Conservation (phyloP, 805 yeast genomes). For the Lachancea dasiensis region DNA sequence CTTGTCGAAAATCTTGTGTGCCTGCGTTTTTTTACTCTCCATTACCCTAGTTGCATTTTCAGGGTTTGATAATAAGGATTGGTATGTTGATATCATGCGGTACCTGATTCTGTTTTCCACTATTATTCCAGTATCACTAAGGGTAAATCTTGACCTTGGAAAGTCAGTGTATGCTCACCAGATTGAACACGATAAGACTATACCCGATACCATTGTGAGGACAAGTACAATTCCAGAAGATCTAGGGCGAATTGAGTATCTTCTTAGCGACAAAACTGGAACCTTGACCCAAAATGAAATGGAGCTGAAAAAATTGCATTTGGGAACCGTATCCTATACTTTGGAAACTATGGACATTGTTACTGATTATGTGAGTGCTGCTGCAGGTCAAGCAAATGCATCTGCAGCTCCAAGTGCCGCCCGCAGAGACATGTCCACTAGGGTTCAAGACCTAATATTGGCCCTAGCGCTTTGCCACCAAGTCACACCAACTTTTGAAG, state of each 20-base stretch:
- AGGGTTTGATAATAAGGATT: constrained; percentile 58
- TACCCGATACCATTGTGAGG: constrained; percentile 85
- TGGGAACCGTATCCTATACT: constrained; percentile 89
- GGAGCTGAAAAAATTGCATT: constrained; percentile 89
- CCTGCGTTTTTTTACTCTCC: constrained; percentile 75
- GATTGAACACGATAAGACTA: constrained; percentile 78
- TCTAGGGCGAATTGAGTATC: constrained; percentile 88
- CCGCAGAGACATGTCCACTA: constrained; percentile 64
- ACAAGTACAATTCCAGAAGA: constrained; percentile 98
- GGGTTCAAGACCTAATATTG: constrained; percentile 73
- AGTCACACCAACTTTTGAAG: constrained; percentile 88
- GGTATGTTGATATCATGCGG: constrained; percentile 90
- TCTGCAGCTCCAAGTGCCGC: constrained; percentile 25
- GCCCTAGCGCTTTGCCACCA: constrained; percentile 94
- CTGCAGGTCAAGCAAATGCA: constrained; percentile 13
- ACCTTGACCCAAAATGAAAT: constrained; percentile 96
- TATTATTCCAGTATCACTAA: constrained; percentile 89
- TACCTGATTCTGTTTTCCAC: constrained; percentile 89
- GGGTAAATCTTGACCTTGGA: constrained; percentile 93
- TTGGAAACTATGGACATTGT: constrained; percentile 91
- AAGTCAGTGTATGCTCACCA: constrained; percentile 94
- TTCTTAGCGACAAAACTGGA: constrained; percentile 92
- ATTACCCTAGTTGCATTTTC: constrained; percentile 71
- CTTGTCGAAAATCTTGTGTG: constrained; percentile 81
- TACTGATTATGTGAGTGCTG: constrained; percentile 51